Evolutionary conservation across 306 rosid species (phyloP).

Genomic region (Quercus gilva): DNA sequence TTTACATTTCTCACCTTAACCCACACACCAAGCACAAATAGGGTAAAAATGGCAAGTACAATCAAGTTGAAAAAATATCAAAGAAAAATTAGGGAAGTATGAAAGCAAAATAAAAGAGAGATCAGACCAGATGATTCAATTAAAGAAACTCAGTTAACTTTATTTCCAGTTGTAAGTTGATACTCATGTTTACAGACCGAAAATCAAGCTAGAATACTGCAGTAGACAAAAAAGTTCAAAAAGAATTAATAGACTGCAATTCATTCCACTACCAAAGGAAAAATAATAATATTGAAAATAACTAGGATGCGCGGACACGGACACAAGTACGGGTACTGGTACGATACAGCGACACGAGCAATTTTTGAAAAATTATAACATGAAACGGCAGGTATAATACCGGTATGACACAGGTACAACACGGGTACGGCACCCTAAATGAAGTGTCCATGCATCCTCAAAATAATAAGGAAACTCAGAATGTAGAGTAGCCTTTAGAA

Average conservation of each 20-base stretch:
- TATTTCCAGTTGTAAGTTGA: not conserved
- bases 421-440: too few species aligned
- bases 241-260: not conserved
- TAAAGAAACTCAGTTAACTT: too few species aligned
- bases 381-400: too few species aligned
- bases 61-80: conserved; percentile 23
- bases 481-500: not conserved
- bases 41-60: conserved; percentile 69
- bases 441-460: too few species aligned
- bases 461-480: not conserved
- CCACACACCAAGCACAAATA: conserved; percentile 71
- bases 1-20: conserved; percentile 86
- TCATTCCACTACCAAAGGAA: not conserved
- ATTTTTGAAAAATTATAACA: too few species aligned
- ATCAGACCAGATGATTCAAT: too few species aligned
- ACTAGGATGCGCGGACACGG: too few species aligned
- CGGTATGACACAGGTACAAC: accelerated
- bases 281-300: not conserved
- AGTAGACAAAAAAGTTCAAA: not conserved
- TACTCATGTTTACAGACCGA: not conserved
- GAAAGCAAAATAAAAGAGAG: conserved; percentile 37
- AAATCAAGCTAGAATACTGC: not conserved
- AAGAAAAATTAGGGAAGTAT: conserved; percentile 3
- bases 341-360: too few species aligned
- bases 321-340: accelerated